Evolutionary conservation across 2,329 filamentous ascomycete genomes (phyloP), one percentile per base, ranked within the genome.

Genomic region (Nakataea oryzae): DNA sequence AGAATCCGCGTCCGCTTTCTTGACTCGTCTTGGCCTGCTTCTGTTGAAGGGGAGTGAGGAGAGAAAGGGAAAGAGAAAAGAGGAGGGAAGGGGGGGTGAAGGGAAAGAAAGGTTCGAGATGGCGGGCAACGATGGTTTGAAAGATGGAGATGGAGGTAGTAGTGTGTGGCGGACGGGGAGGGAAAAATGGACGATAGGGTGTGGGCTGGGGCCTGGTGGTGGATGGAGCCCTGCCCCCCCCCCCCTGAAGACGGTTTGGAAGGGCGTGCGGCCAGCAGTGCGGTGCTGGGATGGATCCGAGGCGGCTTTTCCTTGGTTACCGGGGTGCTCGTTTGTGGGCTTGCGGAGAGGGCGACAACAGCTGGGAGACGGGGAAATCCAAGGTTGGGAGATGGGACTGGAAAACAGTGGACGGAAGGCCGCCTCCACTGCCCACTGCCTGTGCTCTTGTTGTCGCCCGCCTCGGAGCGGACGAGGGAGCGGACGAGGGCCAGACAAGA

Each of bases 1-100:
- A n/a, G 24, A 50, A n/a, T 17, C 41, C 41, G 41, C 21, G 41
- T n/a, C 41, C 24, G 17, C 11, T 32, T 3, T 11, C 13, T 17
- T 50, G n/a, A n/a, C n/a, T n/a, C n/a, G n/a, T 24, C 13, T 50
- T 50, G 5, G n/a, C n/a, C n/a, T n/a, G n/a, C n/a, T n/a, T n/a
- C n/a, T n/a, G n/a, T n/a, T n/a, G 30, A 60, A 60, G 26, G 57
- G 24, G 27, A 62, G 58, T 60, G 34, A 61, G 50, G 58, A 50
- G 57, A 63, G 57, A 69, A 66, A 64, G 63, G 63, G 54, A 63
- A 26, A 28, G 41, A 59, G 21, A 59, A 6, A 17, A 59, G 12
- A 32, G 21, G 21, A 65, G 65, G 54, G 63, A 65, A 65, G 59
- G 63, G 62, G 68, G 67, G 68, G 68, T 66, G 65, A 63, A 64